Base-by-base conservation (phyloP, 257 asterid genomes). In the Datura wrightii region DNA sequence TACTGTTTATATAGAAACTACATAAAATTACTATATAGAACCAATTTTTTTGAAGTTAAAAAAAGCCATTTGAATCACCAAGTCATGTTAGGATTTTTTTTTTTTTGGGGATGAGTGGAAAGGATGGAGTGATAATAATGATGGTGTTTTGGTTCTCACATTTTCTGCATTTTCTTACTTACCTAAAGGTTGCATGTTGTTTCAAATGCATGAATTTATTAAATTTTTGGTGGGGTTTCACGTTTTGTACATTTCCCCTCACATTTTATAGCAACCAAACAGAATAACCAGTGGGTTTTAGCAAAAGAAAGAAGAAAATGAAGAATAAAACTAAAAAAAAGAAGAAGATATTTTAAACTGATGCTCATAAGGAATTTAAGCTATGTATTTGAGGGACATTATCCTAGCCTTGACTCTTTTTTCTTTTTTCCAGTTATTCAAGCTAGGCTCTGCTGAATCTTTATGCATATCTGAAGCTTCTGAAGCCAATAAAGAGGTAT, bases 401-500 rank as follows among this genome's bases (percentile, higher is more conserved):
- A 50, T 83, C 14, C 79, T 46, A 65, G 41, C 41, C 7, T 80
- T 58, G 56, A 80, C 8, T 63, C 83, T 69, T 81, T 14, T 50
- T 76, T 87, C 80, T 1, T 44, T 69, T 39, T 85, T 86, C 81
- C 98, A 97, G 99, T 94, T 97, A 87, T 92, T 91, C 88, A 93
- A 90, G 95, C 87, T 97, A 55, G 91, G 97, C n/a, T 91, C 94
- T 1, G 88, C 71, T 82, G 96, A 92, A 69, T 95, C 94, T 37
- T 83, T 95, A 74, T 97, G 98, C 83, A 84, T 93, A 55, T 87
- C 95, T 65, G 98, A 91, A 85, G 94, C 93, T 85, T 86, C 93
- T 39, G 97, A 89, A 86, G 74, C 79, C 85, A 88, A 87, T 85
- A 91, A 92, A 87, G 97, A 94, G 99, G 99, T 95, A 91, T 48